Evolutionary conservation across 352 stramenopile species (phyloP).

Genomic region (Elongisporangium senticosum): DNA sequence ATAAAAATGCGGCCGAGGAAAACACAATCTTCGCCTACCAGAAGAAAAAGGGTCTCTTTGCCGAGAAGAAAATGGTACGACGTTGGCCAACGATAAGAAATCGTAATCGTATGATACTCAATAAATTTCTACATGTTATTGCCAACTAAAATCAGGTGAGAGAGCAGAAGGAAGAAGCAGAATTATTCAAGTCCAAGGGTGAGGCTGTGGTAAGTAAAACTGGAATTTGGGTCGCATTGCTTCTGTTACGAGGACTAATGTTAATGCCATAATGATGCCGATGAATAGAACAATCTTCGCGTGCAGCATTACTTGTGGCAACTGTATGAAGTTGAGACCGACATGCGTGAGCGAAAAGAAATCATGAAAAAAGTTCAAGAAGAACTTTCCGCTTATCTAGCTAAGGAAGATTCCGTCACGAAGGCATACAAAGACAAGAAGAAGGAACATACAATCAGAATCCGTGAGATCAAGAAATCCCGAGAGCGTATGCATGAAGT

Average conservation of each 20-base stretch:
- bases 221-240: slow-evolving; percentile 1
- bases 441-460: slow-evolving; percentile 46
- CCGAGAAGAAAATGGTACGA: slow-evolving; percentile 82
- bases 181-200: slow-evolving; percentile 73
- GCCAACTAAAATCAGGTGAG: slow-evolving; percentile 55
- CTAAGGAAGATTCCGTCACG: slow-evolving; percentile 44
- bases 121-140: background rate
- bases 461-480: slow-evolving; percentile 58
- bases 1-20: slow-evolving; percentile 93
- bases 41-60: slow-evolving; percentile 94
- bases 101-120: background rate
- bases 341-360: slow-evolving; percentile 83
- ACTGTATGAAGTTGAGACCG: slow-evolving; percentile 92
- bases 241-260: background rate
- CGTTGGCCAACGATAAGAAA: background rate
- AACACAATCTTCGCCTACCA: slow-evolving; percentile 93
- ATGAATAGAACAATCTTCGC: slow-evolving; percentile 53
- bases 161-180: slow-evolving; percentile 93
- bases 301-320: slow-evolving; percentile 96
- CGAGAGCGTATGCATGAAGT: slow-evolving; percentile 69
- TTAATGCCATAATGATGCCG: background rate
- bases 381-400: slow-evolving; percentile 24
- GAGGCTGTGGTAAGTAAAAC: slow-evolving; percentile 44
- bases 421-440: slow-evolving; percentile 63
- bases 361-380: slow-evolving; percentile 50